These are phyloP conservation scores for Trametes meyenii DNA, from an alignment of 768 basidiomycete species.

Conservation along the genomic window DNA sequence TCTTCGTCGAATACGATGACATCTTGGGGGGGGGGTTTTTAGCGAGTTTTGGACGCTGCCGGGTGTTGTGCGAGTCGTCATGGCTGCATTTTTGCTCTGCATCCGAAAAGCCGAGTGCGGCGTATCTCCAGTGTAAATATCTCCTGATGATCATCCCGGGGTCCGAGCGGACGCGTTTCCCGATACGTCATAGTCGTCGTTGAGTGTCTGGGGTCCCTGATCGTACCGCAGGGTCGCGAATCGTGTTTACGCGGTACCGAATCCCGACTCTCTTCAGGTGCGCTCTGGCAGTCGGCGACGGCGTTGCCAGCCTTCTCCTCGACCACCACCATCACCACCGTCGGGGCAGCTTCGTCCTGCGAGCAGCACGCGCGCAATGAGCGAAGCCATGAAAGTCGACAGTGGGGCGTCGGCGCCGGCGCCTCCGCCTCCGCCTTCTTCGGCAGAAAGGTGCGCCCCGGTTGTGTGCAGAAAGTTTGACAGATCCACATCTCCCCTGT, in stretches of 20 bases:
- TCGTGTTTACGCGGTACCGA: not conserved
- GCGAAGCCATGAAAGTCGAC: not conserved
- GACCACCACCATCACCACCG: not conserved
- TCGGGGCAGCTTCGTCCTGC: not conserved
- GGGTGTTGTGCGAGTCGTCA: too few species aligned
- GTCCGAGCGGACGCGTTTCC: slow-evolving; percentile 1
- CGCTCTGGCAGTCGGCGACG: not conserved
- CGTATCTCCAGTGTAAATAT: too few species aligned
- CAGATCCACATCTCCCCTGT: not conserved
- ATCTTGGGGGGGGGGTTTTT: too few species aligned
- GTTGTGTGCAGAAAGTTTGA: not conserved
- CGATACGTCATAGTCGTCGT: not conserved
- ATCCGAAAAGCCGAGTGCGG: not conserved
- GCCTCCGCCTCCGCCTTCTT: not conserved
- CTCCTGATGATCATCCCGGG: not conserved
- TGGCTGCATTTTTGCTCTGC: too few species aligned
- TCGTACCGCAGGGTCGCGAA: not conserved
- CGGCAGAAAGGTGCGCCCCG: slow-evolving; percentile 2
- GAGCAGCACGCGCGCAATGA: slow-evolving; percentile 1
- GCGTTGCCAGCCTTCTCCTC: not conserved
- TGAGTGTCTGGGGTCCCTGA: slow-evolving; percentile 4
- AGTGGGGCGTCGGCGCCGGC: not conserved
- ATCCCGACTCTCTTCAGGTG: not conserved
- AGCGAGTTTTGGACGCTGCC: not conserved
- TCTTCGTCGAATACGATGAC: not conserved